A percentile compares a stretch with the other conserved stretches of the same genome.
Evolutionary conservation across 495 filamentous ascomycete species (phyloP).

Genomic region (Bacidia gigantensis): DNA sequence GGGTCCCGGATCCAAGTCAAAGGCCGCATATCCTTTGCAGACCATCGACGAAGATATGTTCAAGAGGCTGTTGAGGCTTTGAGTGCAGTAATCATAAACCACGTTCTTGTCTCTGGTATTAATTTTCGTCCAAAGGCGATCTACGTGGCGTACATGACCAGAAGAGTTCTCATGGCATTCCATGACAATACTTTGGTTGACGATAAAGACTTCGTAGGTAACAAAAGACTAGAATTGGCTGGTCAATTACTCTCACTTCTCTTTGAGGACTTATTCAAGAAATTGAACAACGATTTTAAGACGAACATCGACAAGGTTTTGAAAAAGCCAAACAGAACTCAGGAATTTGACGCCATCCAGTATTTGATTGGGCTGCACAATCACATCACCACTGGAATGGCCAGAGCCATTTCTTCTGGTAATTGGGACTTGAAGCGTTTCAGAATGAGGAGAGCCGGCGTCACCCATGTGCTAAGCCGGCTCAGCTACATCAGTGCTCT

Average conservation of each 20-base stretch:
- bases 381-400: slow-evolving; percentile 79
- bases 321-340: slow-evolving; percentile 73
- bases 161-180: slow-evolving; percentile 83
- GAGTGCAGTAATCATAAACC: slow-evolving; percentile 78
- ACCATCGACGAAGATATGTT: slow-evolving; percentile 51
- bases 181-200: slow-evolving; percentile 80
- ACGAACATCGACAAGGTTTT: slow-evolving; percentile 84
- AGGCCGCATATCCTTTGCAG: slow-evolving; percentile 36
- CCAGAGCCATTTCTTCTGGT: slow-evolving; percentile 85
- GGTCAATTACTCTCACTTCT: slow-evolving; percentile 89
- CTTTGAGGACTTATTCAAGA: slow-evolving; percentile 96
- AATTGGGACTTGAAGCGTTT: slow-evolving; percentile 97
- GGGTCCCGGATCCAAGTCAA: slow-evolving; percentile 75
- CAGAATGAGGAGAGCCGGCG: slow-evolving; percentile 93
- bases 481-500: slow-evolving; percentile 93
- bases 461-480: slow-evolving; percentile 90
- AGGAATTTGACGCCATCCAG: slow-evolving; percentile 70
- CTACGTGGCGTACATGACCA: slow-evolving; percentile 92
- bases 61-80: slow-evolving; percentile 87
- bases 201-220: slow-evolving; percentile 94
- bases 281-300: slow-evolving; percentile 76
- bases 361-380: slow-evolving; percentile 64
- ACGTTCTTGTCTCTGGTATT: slow-evolving; percentile 75
- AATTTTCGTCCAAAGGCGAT: slow-evolving; percentile 92
- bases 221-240: slow-evolving; percentile 87